phyloP scores from a whole-genome alignment of 2,329 filamentous ascomycete species.

The Pseudogymnoascus sp. region DNA sequence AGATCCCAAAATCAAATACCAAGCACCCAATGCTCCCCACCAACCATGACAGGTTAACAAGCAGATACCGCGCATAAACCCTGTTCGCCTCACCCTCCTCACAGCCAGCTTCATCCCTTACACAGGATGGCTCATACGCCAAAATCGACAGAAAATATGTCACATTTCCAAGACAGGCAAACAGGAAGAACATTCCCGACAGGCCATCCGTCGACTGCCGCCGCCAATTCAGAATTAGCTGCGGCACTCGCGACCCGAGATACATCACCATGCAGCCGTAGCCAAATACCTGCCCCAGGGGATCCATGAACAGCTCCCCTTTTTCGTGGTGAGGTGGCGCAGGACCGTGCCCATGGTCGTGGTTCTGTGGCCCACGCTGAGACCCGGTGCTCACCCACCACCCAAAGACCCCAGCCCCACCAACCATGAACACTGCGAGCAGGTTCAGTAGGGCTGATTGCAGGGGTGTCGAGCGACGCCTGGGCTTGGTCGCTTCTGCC shows the following conservation, averaged over 20 bases:
- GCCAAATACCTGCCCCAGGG: constrained; percentile 80
- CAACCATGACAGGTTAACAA: constrained; percentile 87
- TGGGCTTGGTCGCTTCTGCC: constrained; percentile 40
- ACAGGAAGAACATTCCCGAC: constrained; percentile 89
- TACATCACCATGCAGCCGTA: constrained; percentile 87
- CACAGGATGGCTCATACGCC: constrained; percentile 72
- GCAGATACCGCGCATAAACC: constrained; percentile 72
- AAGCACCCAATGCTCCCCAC: constrained; percentile 82
- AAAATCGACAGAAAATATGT: constrained; percentile 90
- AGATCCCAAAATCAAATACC: constrained; percentile 75
- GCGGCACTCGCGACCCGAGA: constrained; percentile 79
- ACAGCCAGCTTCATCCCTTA: constrained; percentile 39
- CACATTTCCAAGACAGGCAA: constrained; percentile 89
- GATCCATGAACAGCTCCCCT: constrained; percentile 31
- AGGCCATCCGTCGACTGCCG: constrained; percentile 91
- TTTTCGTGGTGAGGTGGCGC: constrained; percentile 28
- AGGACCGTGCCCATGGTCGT: constrained; percentile 17
- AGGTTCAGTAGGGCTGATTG: constrained; percentile 64
- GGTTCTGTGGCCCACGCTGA: constrained; percentile 25
- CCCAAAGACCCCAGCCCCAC: constrained; percentile 70
- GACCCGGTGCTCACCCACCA: constrained; percentile 62
- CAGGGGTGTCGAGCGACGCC: constrained; percentile 40
- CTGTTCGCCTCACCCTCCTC: constrained; percentile 51
- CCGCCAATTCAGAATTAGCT: constrained; percentile 84
- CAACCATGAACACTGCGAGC: constrained; percentile 69